phyloP scores from a whole-genome alignment of 345 rosid species.

The Kernera saxatilis region DNA sequence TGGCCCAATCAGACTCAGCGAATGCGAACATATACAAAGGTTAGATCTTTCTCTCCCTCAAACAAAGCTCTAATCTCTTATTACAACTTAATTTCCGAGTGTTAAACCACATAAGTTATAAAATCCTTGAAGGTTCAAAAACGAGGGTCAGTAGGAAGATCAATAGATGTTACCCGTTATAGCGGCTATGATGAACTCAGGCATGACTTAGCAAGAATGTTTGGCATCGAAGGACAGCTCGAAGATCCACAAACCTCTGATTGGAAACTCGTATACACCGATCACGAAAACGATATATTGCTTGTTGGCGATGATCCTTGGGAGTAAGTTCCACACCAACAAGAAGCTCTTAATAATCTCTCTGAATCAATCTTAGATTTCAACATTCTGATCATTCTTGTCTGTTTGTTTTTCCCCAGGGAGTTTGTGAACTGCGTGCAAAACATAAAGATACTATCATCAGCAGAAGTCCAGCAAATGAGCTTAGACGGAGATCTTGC shows the following conservation, averaged over 20 bases:
- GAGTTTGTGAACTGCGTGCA: slow-evolving; percentile 69
- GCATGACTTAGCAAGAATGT: slow-evolving; percentile 89
- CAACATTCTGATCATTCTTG: neutral
- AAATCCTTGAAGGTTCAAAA: slow-evolving; percentile 73
- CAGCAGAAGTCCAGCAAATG: slow-evolving; percentile 93
- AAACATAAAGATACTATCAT: slow-evolving; percentile 84
- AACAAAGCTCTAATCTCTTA: neutral
- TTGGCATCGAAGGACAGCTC: slow-evolving; percentile 91
- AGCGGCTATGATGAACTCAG: slow-evolving; percentile 78
- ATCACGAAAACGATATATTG: slow-evolving; percentile 87
- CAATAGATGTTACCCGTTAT: slow-evolving; percentile 85
- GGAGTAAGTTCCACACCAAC: slow-evolving; percentile 60
- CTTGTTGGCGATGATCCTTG: slow-evolving; percentile 99
- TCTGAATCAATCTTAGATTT: neutral
- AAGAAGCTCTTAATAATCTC: neutral
- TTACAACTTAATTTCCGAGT: neutral
- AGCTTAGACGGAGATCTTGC: slow-evolving; percentile 92
- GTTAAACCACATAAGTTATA: neutral
- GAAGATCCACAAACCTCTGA: slow-evolving; percentile 90
- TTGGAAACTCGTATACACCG: slow-evolving; percentile 91
- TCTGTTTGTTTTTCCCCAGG: slow-evolving; percentile 16
- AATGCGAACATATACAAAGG: slow-evolving; percentile 94
- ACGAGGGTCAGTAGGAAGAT: slow-evolving; percentile 96
- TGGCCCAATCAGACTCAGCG: slow-evolving; percentile 88
- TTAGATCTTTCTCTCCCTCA: slow-evolving; percentile 16